A percentile compares a stretch with the other conserved stretches of the same genome.
Evolutionary conservation across 331 rosid genomes (phyloP).

Genomic region (Quercus tomentella): DNA sequence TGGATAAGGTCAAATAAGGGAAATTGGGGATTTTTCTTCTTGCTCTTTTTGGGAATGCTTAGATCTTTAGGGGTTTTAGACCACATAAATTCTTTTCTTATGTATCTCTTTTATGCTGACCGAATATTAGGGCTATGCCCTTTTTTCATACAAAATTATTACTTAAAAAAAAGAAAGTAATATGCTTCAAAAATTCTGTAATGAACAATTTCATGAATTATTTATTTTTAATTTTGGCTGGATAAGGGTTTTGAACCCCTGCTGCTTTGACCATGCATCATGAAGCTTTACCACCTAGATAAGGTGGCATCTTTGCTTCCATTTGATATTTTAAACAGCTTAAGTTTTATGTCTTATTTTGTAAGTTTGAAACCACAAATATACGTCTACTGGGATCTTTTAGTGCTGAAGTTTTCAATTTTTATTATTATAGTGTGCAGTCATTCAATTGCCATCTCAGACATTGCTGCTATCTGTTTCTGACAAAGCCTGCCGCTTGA

Average conservation of each 20-base stretch:
- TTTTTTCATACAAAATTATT: too few relatives aligned
- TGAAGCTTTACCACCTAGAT: neutral
- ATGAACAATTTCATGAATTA: neutral
- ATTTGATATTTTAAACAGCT: neutral
- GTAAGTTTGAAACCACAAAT: neutral
- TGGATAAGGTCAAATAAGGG: too few relatives aligned
- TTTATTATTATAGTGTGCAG: conserved; percentile 91
- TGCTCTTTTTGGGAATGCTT: too few relatives aligned
- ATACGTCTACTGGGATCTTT: neutral
- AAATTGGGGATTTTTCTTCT: too few relatives aligned
- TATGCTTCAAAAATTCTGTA: neutral
- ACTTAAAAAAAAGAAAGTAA: too few relatives aligned
- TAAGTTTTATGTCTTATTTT: neutral
- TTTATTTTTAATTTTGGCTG: neutral
- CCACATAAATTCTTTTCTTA: too few relatives aligned
- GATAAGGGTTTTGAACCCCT: neutral
- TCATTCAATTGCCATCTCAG: conserved; percentile 94
- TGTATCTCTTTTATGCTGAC: too few relatives aligned
- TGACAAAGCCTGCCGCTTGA: conserved; percentile 88
- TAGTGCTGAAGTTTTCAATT: too few relatives aligned
- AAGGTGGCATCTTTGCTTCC: neutral
- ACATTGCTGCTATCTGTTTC: conserved; percentile 90
- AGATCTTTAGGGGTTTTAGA: too few relatives aligned
- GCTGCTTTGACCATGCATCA: neutral
- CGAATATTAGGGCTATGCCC: too few relatives aligned